Percentiles rank a stretch among this genome's conserved stretches.
Evolutionary conservation across 768 basidiomycete species (phyloP).

Genomic region (Hypholoma sublateritium): DNA sequence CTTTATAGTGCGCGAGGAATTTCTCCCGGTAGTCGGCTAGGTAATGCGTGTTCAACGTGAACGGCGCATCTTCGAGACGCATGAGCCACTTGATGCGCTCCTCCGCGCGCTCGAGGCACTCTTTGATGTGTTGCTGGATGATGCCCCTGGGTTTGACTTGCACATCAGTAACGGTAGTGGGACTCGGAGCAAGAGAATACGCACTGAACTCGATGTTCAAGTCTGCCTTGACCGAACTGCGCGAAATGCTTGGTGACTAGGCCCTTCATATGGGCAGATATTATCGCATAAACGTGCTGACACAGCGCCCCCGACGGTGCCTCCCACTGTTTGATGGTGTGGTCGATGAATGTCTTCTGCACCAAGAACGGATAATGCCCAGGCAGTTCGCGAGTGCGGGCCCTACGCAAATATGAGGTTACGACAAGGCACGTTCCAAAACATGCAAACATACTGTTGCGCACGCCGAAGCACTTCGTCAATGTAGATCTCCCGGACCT

Average conservation of each 20-base stretch:
- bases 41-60: constrained; percentile 53
- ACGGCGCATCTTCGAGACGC: constrained; percentile 45
- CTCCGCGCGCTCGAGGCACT: constrained; percentile 29
- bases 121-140: constrained; percentile 49
- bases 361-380: constrained; percentile 67
- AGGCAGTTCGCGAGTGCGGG: constrained; percentile 70
- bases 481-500: constrained; percentile 37
- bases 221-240: constrained; percentile 49
- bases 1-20: constrained; percentile 49
- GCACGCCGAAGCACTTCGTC: constrained; percentile 51
- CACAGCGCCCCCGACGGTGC: constrained; percentile 47
- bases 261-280: constrained; percentile 37
- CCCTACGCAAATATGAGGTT: constrained; percentile 33
- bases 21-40: constrained; percentile 41
- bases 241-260: constrained; percentile 52
- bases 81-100: constrained; percentile 49
- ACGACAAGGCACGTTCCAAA: too few species aligned
- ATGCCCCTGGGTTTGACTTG: not conserved
- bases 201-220: constrained; percentile 47
- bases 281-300: constrained; percentile 31
- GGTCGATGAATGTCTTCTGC: constrained; percentile 46
- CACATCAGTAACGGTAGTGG: not conserved
- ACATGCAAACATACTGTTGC: constrained; percentile 36
- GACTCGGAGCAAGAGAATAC: constrained; percentile 1
- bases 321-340: constrained; percentile 47